A percentile compares a stretch with the other conserved stretches of the same genome.
These are phyloP conservation scores for Orbilia ellipsospora DNA, from an alignment of 2,329 filamentous ascomycete species.

Conservation along the genomic window DNA sequence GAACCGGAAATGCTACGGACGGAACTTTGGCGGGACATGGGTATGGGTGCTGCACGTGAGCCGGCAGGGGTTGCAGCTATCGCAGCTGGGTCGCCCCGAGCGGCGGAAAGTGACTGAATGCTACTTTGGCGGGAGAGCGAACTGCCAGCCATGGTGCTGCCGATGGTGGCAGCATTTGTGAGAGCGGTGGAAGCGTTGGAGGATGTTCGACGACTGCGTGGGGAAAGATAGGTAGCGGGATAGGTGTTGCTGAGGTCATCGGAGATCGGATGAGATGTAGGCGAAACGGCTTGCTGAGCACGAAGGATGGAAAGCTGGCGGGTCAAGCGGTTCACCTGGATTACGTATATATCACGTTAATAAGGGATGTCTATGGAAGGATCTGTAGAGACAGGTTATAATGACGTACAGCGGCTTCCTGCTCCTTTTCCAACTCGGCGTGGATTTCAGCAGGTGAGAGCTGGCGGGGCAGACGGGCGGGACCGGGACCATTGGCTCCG, in stretches of 20 bases:
- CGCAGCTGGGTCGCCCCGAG: slow-evolving; percentile 64
- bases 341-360: background rate
- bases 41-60: slow-evolving; percentile 45
- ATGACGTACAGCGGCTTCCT: slow-evolving; percentile 83
- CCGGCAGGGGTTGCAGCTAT: slow-evolving; percentile 4
- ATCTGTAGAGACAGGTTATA: background rate
- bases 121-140: slow-evolving; percentile 64
- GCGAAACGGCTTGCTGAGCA: slow-evolving; percentile 74
- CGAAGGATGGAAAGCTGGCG: slow-evolving; percentile 88
- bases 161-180: slow-evolving; percentile 67
- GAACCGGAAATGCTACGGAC: slow-evolving; percentile 52
- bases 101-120: slow-evolving; percentile 63
- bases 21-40: slow-evolving; percentile 50
- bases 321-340: slow-evolving; percentile 88
- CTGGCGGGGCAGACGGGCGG: slow-evolving; percentile 85
- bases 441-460: slow-evolving; percentile 90
- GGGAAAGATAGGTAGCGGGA: slow-evolving; percentile 46
- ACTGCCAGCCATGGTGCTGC: slow-evolving; percentile 67
- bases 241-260: slow-evolving; percentile 50
- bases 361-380: background rate
- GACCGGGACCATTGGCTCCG: slow-evolving; percentile 72
- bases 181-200: slow-evolving; percentile 72
- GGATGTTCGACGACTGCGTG: slow-evolving; percentile 68
- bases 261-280: slow-evolving; percentile 67
- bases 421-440: slow-evolving; percentile 89